These are phyloP conservation scores for Solanum acaule DNA, from an alignment of 257 asterid species.

Conservation along the genomic window DNA sequence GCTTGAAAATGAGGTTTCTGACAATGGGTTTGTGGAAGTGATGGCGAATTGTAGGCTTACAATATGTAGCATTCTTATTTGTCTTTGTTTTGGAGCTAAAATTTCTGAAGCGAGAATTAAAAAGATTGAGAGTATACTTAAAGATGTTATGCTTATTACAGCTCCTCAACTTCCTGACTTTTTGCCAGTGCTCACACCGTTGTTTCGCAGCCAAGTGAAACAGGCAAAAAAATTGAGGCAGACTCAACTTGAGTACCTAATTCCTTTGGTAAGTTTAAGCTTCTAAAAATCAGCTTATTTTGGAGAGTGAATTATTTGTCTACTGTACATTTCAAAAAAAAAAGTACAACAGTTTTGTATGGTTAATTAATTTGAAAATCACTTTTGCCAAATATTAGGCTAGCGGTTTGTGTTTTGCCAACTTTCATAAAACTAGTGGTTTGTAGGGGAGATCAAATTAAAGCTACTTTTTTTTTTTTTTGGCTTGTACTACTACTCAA, in stretches of 20 bases:
- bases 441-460: not conserved
- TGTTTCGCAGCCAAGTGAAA: conserved; percentile 59
- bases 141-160: conserved; percentile 83
- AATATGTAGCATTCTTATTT: conserved; percentile 69
- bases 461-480: not conserved
- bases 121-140: conserved; percentile 52
- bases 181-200: conserved; percentile 56
- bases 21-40: conserved; percentile 63
- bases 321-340: no score
- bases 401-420: not conserved
- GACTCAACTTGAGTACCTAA: conserved; percentile 59
- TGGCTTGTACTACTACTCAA: not conserved
- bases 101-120: conserved; percentile 43
- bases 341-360: not conserved
- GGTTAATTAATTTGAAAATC: not conserved
- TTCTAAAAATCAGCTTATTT: not conserved
- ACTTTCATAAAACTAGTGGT: not conserved
- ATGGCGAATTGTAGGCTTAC: conserved; percentile 79
- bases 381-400: not conserved
- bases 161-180: conserved; percentile 89
- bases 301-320: no score
- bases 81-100: conserved; percentile 78
- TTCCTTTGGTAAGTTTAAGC: conserved; percentile 32
- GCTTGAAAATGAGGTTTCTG: conserved; percentile 29
- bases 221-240: conserved; percentile 54